Evolutionary conservation across 768 basidiomycete genomes (phyloP).

Genomic region (Pleurotus citrinopileatus): DNA sequence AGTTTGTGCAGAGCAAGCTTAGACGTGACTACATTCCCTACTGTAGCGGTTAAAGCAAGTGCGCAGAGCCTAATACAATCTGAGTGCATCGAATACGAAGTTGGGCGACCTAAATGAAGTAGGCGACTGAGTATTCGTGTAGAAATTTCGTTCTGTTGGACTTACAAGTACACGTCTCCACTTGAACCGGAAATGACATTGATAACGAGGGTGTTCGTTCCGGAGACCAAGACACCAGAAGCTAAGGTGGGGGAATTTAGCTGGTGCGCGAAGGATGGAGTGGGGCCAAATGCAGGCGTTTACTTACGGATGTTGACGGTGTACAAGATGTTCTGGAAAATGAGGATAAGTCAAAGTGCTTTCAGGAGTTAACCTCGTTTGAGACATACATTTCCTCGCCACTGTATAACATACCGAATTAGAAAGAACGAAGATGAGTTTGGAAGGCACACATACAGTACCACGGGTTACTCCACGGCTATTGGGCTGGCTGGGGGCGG

Average conservation of each 20-base stretch:
- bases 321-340: constrained; percentile 29
- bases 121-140: no score
- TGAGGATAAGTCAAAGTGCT: background rate
- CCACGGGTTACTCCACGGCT: constrained; percentile 31
- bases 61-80: constrained; percentile 25
- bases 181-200: constrained; percentile 33
- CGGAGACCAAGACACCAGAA: constrained; percentile 25
- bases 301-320: constrained; percentile 32
- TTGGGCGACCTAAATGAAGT: constrained; percentile 33
- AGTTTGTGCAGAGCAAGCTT: no score
- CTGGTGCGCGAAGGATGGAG: background rate
- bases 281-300: background rate
- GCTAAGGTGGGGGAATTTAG: constrained; percentile 16
- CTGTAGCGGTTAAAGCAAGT: no score
- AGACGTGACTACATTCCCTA: no score
- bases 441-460: constrained; percentile 12
- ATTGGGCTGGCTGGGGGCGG: constrained; percentile 29
- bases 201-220: constrained; percentile 27
- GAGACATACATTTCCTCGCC: constrained; percentile 31
- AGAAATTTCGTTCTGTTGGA: no score
- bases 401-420: constrained; percentile 11
- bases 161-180: constrained; percentile 29
- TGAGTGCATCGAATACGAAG: constrained; percentile 28
- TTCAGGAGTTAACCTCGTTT: background rate
- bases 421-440: background rate